Evolutionary conservation across 2,329 filamentous ascomycete species (phyloP).

Genomic region (Hirsutella minnesotensis): DNA sequence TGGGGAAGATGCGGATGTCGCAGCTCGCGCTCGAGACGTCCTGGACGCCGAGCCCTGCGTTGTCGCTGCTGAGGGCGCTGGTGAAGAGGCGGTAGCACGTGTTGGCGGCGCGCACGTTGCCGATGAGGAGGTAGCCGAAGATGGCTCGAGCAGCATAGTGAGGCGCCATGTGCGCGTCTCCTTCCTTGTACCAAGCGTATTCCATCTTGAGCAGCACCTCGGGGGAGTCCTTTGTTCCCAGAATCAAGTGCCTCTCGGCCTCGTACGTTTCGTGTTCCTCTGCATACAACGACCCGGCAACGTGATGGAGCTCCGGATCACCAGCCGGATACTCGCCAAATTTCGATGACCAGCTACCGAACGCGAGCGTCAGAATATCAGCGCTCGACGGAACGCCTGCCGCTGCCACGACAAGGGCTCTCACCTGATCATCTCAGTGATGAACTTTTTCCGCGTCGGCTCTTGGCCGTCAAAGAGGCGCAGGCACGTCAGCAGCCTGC

Average conservation of each 20-base stretch:
- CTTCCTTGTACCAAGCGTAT: conserved; percentile 86
- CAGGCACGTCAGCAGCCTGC: conserved; percentile 64
- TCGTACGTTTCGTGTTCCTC: conserved; percentile 89
- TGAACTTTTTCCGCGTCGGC: conserved; percentile 85
- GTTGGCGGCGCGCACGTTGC: conserved; percentile 83
- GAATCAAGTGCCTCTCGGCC: conserved; percentile 76
- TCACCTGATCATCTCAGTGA: conserved; percentile 70
- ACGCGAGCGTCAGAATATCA: background rate
- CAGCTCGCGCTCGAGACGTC: conserved; percentile 64
- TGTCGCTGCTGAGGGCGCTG: conserved; percentile 25
- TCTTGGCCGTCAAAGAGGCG: conserved; percentile 72
- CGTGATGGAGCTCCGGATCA: conserved; percentile 90
- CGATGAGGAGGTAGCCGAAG: conserved; percentile 80
- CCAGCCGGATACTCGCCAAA: conserved; percentile 81
- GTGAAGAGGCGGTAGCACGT: conserved; percentile 60
- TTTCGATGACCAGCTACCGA: conserved; percentile 66
- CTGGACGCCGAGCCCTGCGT: conserved; percentile 55
- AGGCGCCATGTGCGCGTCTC: conserved; percentile 78
- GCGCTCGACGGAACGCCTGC: conserved; percentile 1
- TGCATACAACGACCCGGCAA: conserved; percentile 78
- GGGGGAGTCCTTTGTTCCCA: conserved; percentile 82
- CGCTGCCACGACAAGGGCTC: conserved; percentile 11
- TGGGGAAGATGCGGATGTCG: conserved; percentile 75
- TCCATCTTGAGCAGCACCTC: conserved; percentile 72
- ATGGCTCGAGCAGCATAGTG: conserved; percentile 78